These are phyloP conservation scores for Metarhizium sp. DNA, from an alignment of 2,329 filamentous ascomycete species.

Conservation along the genomic window DNA sequence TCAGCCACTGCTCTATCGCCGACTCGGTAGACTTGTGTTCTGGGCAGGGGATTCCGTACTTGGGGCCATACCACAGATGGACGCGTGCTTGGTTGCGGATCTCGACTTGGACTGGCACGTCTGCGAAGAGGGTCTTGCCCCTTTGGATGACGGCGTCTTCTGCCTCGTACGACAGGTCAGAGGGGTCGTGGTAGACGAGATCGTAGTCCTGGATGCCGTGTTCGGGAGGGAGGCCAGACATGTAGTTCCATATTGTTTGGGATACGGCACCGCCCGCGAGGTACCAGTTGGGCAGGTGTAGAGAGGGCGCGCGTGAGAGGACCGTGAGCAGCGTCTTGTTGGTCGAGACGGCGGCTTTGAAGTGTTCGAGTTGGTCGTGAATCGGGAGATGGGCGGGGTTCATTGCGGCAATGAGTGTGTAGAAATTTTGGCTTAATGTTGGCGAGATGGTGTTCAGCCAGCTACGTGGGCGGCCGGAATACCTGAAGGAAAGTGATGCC, in stretches of 20 bases:
- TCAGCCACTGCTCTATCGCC: slow-evolving; percentile 23
- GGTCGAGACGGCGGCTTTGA: slow-evolving; percentile 13
- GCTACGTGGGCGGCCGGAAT: too few species aligned
- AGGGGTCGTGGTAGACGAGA: slow-evolving; percentile 12
- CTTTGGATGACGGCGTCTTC: too few species aligned
- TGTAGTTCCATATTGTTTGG: slow-evolving; percentile 28
- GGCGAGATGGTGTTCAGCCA: too few species aligned
- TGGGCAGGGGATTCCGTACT: too few species aligned
- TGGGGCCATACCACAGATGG: too few species aligned
- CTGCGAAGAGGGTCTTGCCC: too few species aligned
- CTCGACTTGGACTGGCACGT: too few species aligned
- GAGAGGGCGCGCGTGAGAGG: slow-evolving; percentile 14
- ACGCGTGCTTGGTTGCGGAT: too few species aligned
- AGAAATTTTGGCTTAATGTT: too few species aligned
- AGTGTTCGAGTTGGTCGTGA: slow-evolving; percentile 13
- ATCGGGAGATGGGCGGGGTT: slow-evolving; percentile 16
- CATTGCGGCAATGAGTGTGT: background rate
- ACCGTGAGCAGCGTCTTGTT: slow-evolving; percentile 20
- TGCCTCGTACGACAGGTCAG: too few species aligned
- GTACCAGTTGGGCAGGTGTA: slow-evolving; percentile 24
- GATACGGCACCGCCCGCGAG: slow-evolving; percentile 11
- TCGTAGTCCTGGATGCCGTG: slow-evolving; percentile 28
- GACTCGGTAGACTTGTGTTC: too few species aligned
- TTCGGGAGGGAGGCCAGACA: slow-evolving; percentile 17
- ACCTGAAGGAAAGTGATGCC: too few species aligned